Evolutionary conservation across 768 basidiomycete genomes (phyloP).

Genomic region (Piloderma croceum): DNA sequence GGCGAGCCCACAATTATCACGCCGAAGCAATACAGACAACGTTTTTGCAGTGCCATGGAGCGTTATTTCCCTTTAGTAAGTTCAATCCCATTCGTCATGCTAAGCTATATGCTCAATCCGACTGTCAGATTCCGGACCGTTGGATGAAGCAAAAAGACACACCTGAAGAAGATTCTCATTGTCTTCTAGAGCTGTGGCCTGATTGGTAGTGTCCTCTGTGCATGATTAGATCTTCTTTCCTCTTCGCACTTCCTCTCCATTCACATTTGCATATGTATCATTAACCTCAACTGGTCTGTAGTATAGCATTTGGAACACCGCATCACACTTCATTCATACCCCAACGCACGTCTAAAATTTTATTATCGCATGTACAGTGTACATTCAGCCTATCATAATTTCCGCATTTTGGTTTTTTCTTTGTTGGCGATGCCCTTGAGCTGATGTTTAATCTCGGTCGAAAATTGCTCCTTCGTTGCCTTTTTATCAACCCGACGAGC

Average conservation of each 20-base stretch:
- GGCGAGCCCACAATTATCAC: constrained; percentile 97
- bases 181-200: constrained; percentile 54
- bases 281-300: too few relatives aligned
- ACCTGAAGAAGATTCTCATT: constrained; percentile 66
- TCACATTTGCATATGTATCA: too few relatives aligned
- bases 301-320: too few relatives aligned
- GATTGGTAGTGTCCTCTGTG: constrained; percentile 54
- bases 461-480: constrained; percentile 55
- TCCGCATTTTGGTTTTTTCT: constrained; percentile 34
- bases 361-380: neutral
- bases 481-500: constrained; percentile 64
- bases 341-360: too few relatives aligned
- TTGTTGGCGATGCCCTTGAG: constrained; percentile 41
- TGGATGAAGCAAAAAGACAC: constrained; percentile 86
- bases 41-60: constrained; percentile 85
- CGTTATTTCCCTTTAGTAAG: constrained; percentile 81
- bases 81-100: constrained; percentile 5
- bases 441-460: constrained; percentile 57
- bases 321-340: neutral
- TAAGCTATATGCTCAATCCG: constrained; percentile 3
- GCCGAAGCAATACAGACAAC: constrained; percentile 87
- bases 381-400: too few relatives aligned
- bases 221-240: constrained; percentile 2
- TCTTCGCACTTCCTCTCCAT: too few relatives aligned
- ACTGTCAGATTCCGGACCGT: constrained; percentile 69